phyloP scores from a whole-genome alignment of 2,329 filamentous ascomycete genomes.

The Sclerotinia subarctica region DNA sequence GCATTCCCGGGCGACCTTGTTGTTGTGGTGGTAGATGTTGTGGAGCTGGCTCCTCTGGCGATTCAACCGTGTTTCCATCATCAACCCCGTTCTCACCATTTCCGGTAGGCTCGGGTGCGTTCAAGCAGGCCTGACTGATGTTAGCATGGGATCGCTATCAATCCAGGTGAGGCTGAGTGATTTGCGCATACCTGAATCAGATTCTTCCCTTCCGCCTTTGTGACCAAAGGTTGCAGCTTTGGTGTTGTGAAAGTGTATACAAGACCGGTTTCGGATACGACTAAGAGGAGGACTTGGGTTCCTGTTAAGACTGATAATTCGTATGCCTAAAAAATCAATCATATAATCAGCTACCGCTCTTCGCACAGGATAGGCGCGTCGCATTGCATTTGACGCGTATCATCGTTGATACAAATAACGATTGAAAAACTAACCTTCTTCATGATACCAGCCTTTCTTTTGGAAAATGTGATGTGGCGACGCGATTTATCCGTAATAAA shows the following conservation, averaged over 20 bases:
- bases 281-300: slow-evolving; percentile 92
- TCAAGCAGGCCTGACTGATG: slow-evolving; percentile 75
- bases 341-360: slow-evolving; percentile 28
- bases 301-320: slow-evolving; percentile 96
- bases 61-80: slow-evolving; percentile 74
- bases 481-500: slow-evolving; percentile 99
- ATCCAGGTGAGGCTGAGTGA: slow-evolving; percentile 8
- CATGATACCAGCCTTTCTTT: slow-evolving; percentile 99
- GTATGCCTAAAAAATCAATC: slow-evolving; percentile 66
- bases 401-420: neutral
- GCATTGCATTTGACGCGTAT: slow-evolving; percentile 30
- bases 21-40: slow-evolving; percentile 67
- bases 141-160: slow-evolving; percentile 37
- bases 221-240: slow-evolving; percentile 96
- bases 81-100: slow-evolving; percentile 81
- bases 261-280: slow-evolving; percentile 94
- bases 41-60: slow-evolving; percentile 82
- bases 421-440: slow-evolving; percentile 78
- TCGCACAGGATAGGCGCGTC: slow-evolving; percentile 25
- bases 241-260: slow-evolving; percentile 99
- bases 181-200: slow-evolving; percentile 74
- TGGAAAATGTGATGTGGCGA: slow-evolving; percentile 98
- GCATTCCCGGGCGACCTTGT: slow-evolving; percentile 58
- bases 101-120: slow-evolving; percentile 84
- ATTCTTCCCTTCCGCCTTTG: slow-evolving; percentile 98